A percentile compares a stretch with the other conserved stretches of the same genome.
phyloP scores from a whole-genome alignment of 345 rosid genomes.

The Eutrema heterophyllum region DNA sequence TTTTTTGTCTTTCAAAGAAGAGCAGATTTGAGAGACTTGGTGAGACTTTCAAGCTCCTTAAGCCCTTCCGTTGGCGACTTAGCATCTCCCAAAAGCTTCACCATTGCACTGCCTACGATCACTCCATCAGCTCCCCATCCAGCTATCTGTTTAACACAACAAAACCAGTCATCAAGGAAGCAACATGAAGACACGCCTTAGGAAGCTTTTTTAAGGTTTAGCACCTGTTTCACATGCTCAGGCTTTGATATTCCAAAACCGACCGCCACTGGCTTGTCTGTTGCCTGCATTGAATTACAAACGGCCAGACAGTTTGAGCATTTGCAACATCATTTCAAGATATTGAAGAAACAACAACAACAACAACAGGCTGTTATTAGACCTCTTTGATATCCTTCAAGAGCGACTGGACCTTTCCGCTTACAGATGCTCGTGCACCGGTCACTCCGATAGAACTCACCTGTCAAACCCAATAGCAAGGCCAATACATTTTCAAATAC shows the following conservation, averaged over 20 bases:
- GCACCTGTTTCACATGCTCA: constrained; percentile 74
- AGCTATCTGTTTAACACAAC: constrained; percentile 40
- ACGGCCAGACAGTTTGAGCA: not conserved
- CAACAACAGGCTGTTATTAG: not conserved
- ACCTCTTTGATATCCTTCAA: constrained; percentile 63
- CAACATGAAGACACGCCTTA: not conserved
- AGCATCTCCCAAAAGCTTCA: constrained; percentile 66
- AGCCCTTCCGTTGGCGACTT: constrained; percentile 74
- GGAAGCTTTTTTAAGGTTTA: not conserved
- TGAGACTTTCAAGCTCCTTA: constrained; percentile 53
- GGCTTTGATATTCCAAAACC: constrained; percentile 85
- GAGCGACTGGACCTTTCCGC: constrained; percentile 59
- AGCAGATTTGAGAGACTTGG: constrained; percentile 69
- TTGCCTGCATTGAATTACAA: constrained; percentile 36
- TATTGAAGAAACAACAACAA: not conserved
- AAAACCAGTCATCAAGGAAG: not conserved
- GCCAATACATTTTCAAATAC: not conserved
- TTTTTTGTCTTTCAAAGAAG: constrained; percentile 35
- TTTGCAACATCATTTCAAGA: not conserved
- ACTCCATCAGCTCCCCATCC: constrained; percentile 93
- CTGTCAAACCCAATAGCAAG: constrained; percentile 36
- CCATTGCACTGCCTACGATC: constrained; percentile 88
- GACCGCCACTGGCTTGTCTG: constrained; percentile 73
- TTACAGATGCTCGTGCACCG: constrained; percentile 80
- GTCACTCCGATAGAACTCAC: constrained; percentile 95